Conservation (phyloP, 148 eudicot genomes). For the Nepenthes gracilis region DNA sequence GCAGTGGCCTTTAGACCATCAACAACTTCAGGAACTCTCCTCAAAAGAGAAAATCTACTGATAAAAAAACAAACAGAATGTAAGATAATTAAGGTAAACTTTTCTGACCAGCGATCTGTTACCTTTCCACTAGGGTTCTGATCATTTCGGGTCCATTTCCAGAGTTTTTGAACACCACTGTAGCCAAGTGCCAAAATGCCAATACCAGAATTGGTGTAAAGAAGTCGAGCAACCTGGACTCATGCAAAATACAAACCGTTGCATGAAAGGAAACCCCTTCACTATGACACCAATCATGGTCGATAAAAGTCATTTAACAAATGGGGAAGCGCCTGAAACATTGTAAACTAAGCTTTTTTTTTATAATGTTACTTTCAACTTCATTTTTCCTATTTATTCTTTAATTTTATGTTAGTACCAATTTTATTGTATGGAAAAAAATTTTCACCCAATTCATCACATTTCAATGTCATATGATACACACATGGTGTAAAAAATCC, state of each 20-base stretch:
- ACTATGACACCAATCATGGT: constrained; percentile 1
- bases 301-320: background rate
- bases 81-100: background rate
- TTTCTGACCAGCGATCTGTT: background rate
- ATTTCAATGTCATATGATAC: no score
- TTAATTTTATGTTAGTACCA: no score
- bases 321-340: background rate
- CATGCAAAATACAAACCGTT: background rate
- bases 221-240: constrained; percentile 64
- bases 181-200: constrained; percentile 74
- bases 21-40: constrained; percentile 19
- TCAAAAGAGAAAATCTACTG: background rate
- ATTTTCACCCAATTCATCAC: no score
- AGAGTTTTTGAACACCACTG: constrained; percentile 57
- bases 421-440: no score
- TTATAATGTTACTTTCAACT: no score
- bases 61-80: background rate
- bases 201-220: constrained; percentile 78
- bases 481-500: no score
- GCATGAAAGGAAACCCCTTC: no score
- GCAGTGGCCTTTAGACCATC: constrained; percentile 74
- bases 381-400: no score
- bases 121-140: constrained; percentile 86
- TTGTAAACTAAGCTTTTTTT: no score
- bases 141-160: constrained; percentile 87